Evolutionary conservation across 192 early-diverging fungal genomes (phyloP).

Genomic region (Podila horticola): DNA sequence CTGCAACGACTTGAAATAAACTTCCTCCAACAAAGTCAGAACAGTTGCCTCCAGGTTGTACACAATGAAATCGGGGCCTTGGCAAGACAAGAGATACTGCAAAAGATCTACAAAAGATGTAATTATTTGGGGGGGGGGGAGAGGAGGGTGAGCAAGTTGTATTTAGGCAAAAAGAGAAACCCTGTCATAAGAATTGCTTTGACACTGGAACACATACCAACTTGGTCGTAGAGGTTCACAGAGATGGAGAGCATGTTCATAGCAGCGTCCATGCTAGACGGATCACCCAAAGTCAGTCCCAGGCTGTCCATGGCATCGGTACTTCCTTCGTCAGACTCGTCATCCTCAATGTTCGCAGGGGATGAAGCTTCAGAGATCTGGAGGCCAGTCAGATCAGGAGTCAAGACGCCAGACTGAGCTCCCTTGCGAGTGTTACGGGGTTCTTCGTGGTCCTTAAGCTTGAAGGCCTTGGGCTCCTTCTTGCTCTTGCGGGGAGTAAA

Average conservation of each 20-base stretch:
- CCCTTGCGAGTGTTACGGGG: slow-evolving; percentile 22
- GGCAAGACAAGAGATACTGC: slow-evolving; percentile 78
- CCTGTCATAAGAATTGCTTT: not conserved
- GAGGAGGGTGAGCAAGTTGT: not conserved
- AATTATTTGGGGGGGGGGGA: not conserved
- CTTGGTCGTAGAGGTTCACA: slow-evolving; percentile 84
- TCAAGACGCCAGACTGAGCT: not conserved
- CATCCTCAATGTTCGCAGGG: slow-evolving; percentile 1
- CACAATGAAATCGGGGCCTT: slow-evolving; percentile 66
- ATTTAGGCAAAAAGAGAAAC: not conserved
- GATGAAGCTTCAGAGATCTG: slow-evolving; percentile 18
- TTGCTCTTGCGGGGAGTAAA: slow-evolving; percentile 32
- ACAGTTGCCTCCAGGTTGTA: slow-evolving; percentile 61
- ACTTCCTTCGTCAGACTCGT: slow-evolving; percentile 33
- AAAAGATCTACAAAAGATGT: slow-evolving; percentile 61
- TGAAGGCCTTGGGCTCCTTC: slow-evolving; percentile 47
- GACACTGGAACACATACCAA: slow-evolving; percentile 27
- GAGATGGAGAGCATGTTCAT: slow-evolving; percentile 66
- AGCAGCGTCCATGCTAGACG: slow-evolving; percentile 66
- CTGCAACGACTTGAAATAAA: slow-evolving; percentile 79
- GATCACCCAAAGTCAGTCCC: slow-evolving; percentile 75
- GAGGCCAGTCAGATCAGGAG: slow-evolving; percentile 21
- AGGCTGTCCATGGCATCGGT: slow-evolving; percentile 50
- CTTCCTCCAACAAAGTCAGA: slow-evolving; percentile 73
- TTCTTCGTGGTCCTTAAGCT: slow-evolving; percentile 61